Evolutionary conservation across 192 early-diverging fungal species (phyloP).

Genomic region (Coemansia reversa): DNA sequence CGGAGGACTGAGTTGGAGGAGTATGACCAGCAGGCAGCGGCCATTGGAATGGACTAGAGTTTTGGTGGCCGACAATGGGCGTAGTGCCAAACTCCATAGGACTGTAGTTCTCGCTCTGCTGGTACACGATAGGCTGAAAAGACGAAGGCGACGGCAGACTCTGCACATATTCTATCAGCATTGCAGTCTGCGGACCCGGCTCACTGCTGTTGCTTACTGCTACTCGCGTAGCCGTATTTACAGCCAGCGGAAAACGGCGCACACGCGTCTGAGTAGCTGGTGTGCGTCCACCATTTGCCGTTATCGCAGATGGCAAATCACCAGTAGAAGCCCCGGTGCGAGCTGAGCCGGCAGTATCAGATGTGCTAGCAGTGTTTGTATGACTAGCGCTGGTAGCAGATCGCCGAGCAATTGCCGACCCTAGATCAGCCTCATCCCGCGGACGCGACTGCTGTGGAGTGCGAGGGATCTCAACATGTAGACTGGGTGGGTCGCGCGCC

Average conservation of each 20-base stretch:
- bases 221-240: slow-evolving; percentile 41
- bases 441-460: slow-evolving; percentile 11
- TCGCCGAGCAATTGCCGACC: slow-evolving; percentile 13
- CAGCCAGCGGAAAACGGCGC: slow-evolving; percentile 44
- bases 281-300: slow-evolving; percentile 1
- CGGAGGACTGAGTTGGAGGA: not conserved
- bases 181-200: slow-evolving; percentile 67
- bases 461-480: slow-evolving; percentile 41
- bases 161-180: slow-evolving; percentile 59
- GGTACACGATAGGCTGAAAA: slow-evolving; percentile 75
- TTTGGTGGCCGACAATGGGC: slow-evolving; percentile 63
- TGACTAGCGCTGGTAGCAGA: slow-evolving; percentile 14
- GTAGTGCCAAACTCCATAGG: slow-evolving; percentile 75
- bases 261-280: slow-evolving; percentile 8
- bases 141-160: slow-evolving; percentile 75
- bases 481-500: slow-evolving; percentile 19
- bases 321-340: slow-evolving; percentile 12
- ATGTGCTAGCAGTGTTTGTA: slow-evolving; percentile 17
- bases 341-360: slow-evolving; percentile 8
- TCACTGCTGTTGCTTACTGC: slow-evolving; percentile 37
- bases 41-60: slow-evolving; percentile 69
- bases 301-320: slow-evolving; percentile 3
- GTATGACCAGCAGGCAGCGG: slow-evolving; percentile 44
- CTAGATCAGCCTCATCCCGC: slow-evolving; percentile 9
- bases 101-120: slow-evolving; percentile 68